These are phyloP conservation scores for Trametes versicolor DNA, from an alignment of 1,284 basidiomycete species.

Conservation along the genomic window DNA sequence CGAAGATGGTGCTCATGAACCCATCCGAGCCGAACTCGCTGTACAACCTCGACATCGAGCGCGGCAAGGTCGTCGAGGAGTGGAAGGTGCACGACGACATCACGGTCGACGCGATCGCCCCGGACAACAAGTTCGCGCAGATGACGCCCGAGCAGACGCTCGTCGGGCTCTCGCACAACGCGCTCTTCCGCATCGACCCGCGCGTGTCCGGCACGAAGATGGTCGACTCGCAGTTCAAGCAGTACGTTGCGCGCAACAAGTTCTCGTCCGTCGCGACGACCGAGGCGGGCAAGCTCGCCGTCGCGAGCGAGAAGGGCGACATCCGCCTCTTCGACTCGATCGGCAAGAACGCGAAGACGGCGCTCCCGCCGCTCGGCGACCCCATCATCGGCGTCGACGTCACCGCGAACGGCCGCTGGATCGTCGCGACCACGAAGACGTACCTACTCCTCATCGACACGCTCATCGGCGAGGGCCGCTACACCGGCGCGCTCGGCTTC, in stretches of 20 bases:
- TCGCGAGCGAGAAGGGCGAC: conserved; percentile 97
- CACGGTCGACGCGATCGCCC: conserved; percentile 89
- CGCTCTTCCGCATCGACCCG: conserved; percentile 97
- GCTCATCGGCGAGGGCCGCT: conserved; percentile 91
- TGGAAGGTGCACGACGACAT: conserved; percentile 97
- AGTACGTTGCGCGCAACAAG: conserved; percentile 95
- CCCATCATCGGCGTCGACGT: conserved; percentile 96
- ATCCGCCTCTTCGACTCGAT: conserved; percentile 96
- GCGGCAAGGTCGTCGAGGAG: conserved; percentile 97
- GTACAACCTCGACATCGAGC: conserved; percentile 94
- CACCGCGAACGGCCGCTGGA: conserved; percentile 92
- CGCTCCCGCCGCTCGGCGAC: conserved; percentile 95
- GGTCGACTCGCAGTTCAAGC: conserved; percentile 96
- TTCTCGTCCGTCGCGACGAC: conserved; percentile 96
- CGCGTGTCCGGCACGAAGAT: conserved; percentile 92
- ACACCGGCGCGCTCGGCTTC: conserved; percentile 90
- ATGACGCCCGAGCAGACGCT: conserved; percentile 94
- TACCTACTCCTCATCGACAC: conserved; percentile 97
- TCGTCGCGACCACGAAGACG: conserved; percentile 96
- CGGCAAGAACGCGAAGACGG: conserved; percentile 99
- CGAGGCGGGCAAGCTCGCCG: conserved; percentile 86
- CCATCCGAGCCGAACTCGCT: conserved; percentile 86
- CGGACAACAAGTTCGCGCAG: conserved; percentile 95
- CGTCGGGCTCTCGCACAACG: conserved; percentile 93
- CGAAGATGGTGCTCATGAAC: conserved; percentile 95